Percentiles rank a stretch among this genome's conserved stretches.
Evolutionary conservation across 139 green algal genomes (phyloP).

Genomic region (Parachlorella kessleri): DNA sequence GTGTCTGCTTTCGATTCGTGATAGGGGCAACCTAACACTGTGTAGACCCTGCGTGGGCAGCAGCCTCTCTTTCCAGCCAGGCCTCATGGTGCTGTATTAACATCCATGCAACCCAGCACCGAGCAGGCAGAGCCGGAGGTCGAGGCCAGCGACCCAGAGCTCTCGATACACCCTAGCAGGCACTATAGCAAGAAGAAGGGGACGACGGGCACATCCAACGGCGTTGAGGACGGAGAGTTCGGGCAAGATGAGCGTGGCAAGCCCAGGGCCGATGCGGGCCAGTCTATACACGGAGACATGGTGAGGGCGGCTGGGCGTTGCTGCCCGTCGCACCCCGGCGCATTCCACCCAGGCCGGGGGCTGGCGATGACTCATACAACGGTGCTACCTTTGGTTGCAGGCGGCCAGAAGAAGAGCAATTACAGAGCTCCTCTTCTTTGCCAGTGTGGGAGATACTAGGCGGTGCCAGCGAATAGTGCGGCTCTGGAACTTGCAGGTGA

Average conservation of each 20-base stretch:
- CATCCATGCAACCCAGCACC: no score
- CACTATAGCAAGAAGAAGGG: no score
- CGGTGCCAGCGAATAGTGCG: slow-evolving; percentile 73
- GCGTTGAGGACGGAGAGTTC: slow-evolving; percentile 15
- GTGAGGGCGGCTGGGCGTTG: slow-evolving; percentile 1
- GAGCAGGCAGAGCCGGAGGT: no score
- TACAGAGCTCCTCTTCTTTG: slow-evolving; percentile 92
- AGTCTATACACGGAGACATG: slow-evolving; percentile 43
- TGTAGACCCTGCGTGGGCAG: no score
- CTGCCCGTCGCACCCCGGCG: neutral
- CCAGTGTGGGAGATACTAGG: slow-evolving; percentile 75
- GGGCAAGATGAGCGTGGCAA: neutral
- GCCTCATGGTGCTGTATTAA: no score
- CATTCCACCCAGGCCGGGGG: neutral
- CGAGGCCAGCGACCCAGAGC: no score
- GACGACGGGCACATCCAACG: no score
- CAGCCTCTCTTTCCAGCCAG: no score
- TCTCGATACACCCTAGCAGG: no score
- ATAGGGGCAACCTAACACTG: no score
- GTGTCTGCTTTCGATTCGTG: no score
- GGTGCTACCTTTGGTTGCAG: slow-evolving; percentile 42
- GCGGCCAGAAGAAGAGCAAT: slow-evolving; percentile 78
- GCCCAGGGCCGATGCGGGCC: neutral
- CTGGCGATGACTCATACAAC: neutral
- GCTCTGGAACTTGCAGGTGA: slow-evolving; percentile 75